phyloP scores from a whole-genome alignment of 768 basidiomycete genomes.

The Sistotremastrum niveocremeum region DNA sequence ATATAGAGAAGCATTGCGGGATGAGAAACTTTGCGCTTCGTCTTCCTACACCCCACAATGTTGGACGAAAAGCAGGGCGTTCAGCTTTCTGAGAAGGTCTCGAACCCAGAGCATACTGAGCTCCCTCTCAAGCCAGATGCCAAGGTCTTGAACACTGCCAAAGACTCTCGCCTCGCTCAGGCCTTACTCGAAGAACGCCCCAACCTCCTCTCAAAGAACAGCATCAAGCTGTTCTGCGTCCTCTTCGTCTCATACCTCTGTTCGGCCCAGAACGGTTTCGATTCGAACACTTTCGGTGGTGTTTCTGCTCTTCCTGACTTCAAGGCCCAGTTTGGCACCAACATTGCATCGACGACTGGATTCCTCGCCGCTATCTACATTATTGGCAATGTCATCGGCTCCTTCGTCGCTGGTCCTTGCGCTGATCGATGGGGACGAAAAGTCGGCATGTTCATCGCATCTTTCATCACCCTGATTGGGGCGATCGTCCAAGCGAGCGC shows the following conservation, averaged over 20 bases:
- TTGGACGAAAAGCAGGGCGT: neutral
- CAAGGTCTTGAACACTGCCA: slow-evolving; percentile 1
- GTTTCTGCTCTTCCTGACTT: slow-evolving; percentile 16
- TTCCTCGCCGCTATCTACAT: slow-evolving; percentile 17
- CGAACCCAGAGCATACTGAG: neutral
- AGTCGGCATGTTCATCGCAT: slow-evolving; percentile 16
- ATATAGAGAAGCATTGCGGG: too few relatives aligned
- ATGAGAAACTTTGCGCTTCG: too few relatives aligned
- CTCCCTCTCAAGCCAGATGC: neutral
- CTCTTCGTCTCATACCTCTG: slow-evolving; percentile 17
- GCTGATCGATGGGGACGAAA: slow-evolving; percentile 14
- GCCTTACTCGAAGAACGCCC: slow-evolving; percentile 6
- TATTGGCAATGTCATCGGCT: slow-evolving; percentile 15
- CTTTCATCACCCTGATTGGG: slow-evolving; percentile 8
- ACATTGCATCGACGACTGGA: slow-evolving; percentile 12
- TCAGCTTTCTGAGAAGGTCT: neutral
- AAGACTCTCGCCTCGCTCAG: slow-evolving; percentile 3
- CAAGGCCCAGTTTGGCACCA: slow-evolving; percentile 14
- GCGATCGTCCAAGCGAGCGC: slow-evolving; percentile 8
- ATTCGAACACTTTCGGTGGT: slow-evolving; percentile 17
- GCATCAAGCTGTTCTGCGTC: slow-evolving; percentile 4
- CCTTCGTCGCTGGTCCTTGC: slow-evolving; percentile 11
- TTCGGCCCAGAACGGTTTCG: slow-evolving; percentile 16
- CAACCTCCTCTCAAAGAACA: slow-evolving; percentile 3
- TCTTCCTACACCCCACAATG: too few relatives aligned